These are phyloP conservation scores for Penicillium thymicola DNA, from an alignment of 2,329 filamentous ascomycete species.

Conservation along the genomic window DNA sequence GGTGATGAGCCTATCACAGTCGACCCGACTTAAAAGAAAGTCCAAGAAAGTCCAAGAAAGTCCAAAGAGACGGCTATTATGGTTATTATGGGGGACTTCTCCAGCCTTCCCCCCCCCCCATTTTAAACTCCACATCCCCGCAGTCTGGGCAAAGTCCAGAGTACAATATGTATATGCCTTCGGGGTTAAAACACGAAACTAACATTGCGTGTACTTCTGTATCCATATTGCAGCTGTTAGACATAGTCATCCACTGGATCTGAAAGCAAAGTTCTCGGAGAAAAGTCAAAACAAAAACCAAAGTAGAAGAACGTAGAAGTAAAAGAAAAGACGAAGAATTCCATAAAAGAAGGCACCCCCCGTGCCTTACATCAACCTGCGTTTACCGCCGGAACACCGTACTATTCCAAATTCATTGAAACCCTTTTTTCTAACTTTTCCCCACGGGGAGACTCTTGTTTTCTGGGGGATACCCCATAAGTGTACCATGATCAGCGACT, in stretches of 20 bases:
- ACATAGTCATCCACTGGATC: not conserved
- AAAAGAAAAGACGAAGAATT: not conserved
- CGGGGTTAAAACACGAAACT: not conserved
- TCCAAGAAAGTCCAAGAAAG: not conserved
- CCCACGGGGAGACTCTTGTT: not conserved
- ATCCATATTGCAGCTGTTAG: not conserved
- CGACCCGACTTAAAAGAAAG: not conserved
- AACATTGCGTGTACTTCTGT: not conserved
- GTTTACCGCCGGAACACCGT: not conserved
- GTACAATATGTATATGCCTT: not conserved
- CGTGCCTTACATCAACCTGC: not conserved
- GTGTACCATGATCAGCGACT: conserved; percentile 7
- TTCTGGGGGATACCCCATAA: not conserved
- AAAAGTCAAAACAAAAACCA: not conserved
- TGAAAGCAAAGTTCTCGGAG: not conserved
- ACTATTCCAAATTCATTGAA: not conserved
- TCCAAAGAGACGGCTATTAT: no score
- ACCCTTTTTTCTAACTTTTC: not conserved
- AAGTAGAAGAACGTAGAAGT: not conserved
- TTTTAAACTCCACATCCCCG: not conserved
- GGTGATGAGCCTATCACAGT: not conserved
- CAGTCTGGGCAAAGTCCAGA: not conserved
- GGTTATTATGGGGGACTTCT: not conserved
- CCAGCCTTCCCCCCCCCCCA: not conserved
- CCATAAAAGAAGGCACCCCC: not conserved